These are phyloP conservation scores for Galerina sulciceps DNA, from an alignment of 768 basidiomycete genomes.

Conservation along the genomic window DNA sequence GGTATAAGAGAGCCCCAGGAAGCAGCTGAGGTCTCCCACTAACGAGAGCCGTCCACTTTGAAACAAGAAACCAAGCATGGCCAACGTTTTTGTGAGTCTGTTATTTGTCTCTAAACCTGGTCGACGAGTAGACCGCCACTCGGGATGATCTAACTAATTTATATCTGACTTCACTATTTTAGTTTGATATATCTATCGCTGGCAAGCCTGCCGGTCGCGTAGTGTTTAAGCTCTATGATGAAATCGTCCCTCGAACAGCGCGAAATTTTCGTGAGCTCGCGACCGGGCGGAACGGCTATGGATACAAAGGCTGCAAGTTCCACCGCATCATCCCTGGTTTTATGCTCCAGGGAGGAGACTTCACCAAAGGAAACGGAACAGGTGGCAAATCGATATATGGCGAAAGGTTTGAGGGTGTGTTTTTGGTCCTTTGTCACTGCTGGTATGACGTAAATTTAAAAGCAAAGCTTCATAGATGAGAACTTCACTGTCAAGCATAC, in stretches of 20 bases:
- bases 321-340: constrained; percentile 85
- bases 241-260: constrained; percentile 74
- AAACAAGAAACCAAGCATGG: constrained; percentile 26
- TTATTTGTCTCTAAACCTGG: background rate
- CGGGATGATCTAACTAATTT: background rate
- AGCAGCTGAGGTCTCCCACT: background rate
- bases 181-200: constrained; percentile 73
- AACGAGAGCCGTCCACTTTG: constrained; percentile 4
- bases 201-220: constrained; percentile 53
- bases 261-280: constrained; percentile 90
- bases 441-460: background rate
- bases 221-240: constrained; percentile 86
- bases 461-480: constrained; percentile 58
- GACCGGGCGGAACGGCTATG: constrained; percentile 74
- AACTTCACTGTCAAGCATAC: constrained; percentile 81
- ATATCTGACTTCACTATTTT: background rate
- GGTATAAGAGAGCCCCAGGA: constrained; percentile 7
- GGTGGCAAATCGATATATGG: constrained; percentile 86
- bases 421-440: background rate
- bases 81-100: constrained; percentile 31
- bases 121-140: background rate
- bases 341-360: constrained; percentile 94
- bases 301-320: constrained; percentile 72
- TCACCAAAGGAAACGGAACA: constrained; percentile 69
- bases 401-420: constrained; percentile 62